Conservation (phyloP, 179 eudicot genomes). For the Beta corolliflora region DNA sequence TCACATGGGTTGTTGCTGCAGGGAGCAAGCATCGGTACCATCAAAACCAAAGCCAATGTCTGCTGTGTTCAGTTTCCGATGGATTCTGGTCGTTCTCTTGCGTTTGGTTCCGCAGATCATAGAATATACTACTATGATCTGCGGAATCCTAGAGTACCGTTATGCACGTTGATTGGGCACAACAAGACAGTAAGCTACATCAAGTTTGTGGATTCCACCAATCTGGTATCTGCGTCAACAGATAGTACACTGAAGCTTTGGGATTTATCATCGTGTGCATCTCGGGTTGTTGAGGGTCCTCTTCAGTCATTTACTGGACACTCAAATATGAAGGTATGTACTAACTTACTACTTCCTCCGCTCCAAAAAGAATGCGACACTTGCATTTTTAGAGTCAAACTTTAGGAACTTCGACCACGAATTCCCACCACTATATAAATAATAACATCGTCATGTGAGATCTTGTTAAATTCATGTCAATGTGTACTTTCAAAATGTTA, state of each 20-base stretch:
- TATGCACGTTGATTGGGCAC: constrained; percentile 85
- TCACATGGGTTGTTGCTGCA: constrained; percentile 61
- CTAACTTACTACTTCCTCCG: not conserved
- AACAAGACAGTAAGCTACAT: constrained; percentile 93
- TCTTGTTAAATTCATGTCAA: too few species aligned
- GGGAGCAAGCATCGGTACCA: constrained; percentile 85
- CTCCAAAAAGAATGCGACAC: too few species aligned
- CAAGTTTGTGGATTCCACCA: constrained; percentile 85
- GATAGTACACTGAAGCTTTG: constrained; percentile 93
- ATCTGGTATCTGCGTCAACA: constrained; percentile 84
- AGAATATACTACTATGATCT: constrained; percentile 86
- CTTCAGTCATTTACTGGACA: constrained; percentile 91
- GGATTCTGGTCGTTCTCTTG: constrained; percentile 77
- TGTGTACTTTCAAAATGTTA: too few species aligned
- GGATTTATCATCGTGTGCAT: constrained; percentile 79
- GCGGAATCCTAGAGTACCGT: constrained; percentile 69
- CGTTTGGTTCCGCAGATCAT: constrained; percentile 98
- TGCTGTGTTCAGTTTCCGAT: constrained; percentile 90
- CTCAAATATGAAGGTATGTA: constrained; percentile 75
- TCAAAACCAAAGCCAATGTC: constrained; percentile 90
- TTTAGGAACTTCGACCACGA: too few species aligned
- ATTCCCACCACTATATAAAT: too few species aligned
- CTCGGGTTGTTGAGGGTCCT: constrained; percentile 78
- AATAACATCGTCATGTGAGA: too few species aligned
- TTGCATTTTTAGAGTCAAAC: too few species aligned